Evolutionary conservation across 805 yeast species (phyloP).

Genomic region (Kodamaea nitidulidarum): DNA sequence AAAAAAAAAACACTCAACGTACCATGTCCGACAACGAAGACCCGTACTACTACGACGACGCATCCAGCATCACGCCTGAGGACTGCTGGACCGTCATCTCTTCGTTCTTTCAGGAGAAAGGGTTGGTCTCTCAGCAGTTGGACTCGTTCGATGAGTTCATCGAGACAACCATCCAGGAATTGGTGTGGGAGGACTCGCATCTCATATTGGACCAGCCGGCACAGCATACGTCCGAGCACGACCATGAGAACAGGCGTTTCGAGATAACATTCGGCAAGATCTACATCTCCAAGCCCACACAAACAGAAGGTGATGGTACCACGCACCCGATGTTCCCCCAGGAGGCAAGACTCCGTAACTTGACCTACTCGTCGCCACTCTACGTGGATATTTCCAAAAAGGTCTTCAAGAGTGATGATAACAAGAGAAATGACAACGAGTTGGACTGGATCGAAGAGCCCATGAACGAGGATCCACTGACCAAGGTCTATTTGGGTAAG

Average conservation of each 20-base stretch:
- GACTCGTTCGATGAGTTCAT: conserved; percentile 98
- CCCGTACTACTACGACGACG: conserved; percentile 71
- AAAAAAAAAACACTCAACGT: conserved; percentile 4
- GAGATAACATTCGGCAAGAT: conserved; percentile 98
- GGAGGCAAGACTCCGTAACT: conserved; percentile 93
- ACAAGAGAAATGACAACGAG: conserved; percentile 43
- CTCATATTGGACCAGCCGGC: conserved; percentile 96
- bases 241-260: conserved; percentile 85
- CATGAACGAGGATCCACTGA: conserved; percentile 56
- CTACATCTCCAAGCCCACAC: conserved; percentile 92
- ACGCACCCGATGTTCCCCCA: conserved; percentile 98
- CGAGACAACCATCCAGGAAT: conserved; percentile 92
- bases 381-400: conserved; percentile 94
- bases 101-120: conserved; percentile 92
- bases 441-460: conserved; percentile 51
- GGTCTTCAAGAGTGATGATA: conserved; percentile 80
- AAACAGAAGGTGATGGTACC: conserved; percentile 99
- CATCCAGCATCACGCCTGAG: conserved; percentile 80
- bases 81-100: conserved; percentile 99
- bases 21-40: conserved; percentile 33
- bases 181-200: conserved; percentile 92
- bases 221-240: conserved; percentile 89
- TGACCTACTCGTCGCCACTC: conserved; percentile 93
- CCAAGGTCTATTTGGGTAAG: conserved; percentile 86
- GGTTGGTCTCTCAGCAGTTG: conserved; percentile 94